Evolutionary conservation across 2,329 filamentous ascomycete species (phyloP).

Genomic region (Herpotrichia juniperi): DNA sequence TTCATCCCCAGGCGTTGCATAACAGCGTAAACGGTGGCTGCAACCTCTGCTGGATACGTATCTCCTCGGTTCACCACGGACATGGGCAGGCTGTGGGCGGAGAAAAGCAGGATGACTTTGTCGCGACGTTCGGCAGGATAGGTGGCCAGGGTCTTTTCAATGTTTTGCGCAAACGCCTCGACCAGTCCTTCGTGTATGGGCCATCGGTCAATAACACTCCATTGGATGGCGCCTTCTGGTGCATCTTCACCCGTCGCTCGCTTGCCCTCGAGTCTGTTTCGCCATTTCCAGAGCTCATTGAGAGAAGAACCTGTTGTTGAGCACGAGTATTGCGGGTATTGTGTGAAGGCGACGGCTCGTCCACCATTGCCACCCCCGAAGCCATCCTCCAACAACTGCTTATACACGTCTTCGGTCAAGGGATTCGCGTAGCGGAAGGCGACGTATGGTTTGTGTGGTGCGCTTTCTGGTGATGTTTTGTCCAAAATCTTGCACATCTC

Average conservation of each 20-base stretch:
- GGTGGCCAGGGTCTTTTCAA: conserved; percentile 80
- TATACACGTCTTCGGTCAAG: conserved; percentile 93
- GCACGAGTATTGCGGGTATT: conserved; percentile 98
- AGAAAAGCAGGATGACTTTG: conserved; percentile 87
- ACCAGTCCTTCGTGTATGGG: conserved; percentile 89
- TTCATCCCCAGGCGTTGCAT: conserved; percentile 87
- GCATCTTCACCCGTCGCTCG: conserved; percentile 59
- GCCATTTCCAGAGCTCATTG: conserved; percentile 98
- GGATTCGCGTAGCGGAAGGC: conserved; percentile 95
- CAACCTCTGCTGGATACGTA: conserved; percentile 93
- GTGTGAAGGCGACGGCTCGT: conserved; percentile 93
- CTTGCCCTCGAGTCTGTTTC: conserved; percentile 84
- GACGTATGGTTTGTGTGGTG: conserved; percentile 96
- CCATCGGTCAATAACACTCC: conserved; percentile 99
- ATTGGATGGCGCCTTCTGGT: conserved; percentile 75
- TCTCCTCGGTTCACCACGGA: conserved; percentile 96
- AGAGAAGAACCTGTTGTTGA: conserved; percentile 95
- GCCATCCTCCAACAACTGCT: conserved; percentile 80
- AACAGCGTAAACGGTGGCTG: conserved; percentile 94
- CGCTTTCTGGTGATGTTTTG: conserved; percentile 86
- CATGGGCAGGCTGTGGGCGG: conserved; percentile 96
- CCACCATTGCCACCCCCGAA: conserved; percentile 91
- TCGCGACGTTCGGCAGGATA: conserved; percentile 83
- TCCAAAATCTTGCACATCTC: conserved; percentile 99
- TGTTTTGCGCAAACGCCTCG: conserved; percentile 90